Evolutionary conservation across 75 land plant species (phyloP).

Genomic region (Cunninghamia lanceolata): DNA sequence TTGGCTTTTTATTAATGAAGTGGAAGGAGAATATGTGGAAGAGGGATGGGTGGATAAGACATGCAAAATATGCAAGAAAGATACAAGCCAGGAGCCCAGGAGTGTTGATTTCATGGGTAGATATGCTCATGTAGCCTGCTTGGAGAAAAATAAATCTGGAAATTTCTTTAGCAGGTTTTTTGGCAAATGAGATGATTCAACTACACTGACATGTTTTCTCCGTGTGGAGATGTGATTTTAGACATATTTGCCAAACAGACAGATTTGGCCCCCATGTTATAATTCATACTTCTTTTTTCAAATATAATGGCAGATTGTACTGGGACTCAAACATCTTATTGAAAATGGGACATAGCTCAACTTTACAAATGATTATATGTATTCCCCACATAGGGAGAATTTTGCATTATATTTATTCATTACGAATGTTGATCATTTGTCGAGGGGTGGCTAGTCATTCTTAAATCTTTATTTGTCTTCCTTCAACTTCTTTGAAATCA

Average conservation of each 20-base stretch:
- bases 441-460: too few relatives aligned
- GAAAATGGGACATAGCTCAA: too few relatives aligned
- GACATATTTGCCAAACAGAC: not conserved
- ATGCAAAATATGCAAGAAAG: constrained; percentile 87
- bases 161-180: constrained; percentile 82
- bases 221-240: not conserved
- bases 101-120: constrained; percentile 67
- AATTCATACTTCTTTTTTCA: not conserved
- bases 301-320: too few relatives aligned
- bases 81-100: constrained; percentile 68
- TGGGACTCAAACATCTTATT: too few relatives aligned
- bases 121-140: constrained; percentile 84
- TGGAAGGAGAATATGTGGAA: constrained; percentile 84
- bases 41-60: constrained; percentile 99
- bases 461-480: too few relatives aligned
- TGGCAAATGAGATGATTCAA: not conserved
- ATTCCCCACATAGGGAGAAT: too few relatives aligned
- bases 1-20: constrained; percentile 26
- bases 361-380: too few relatives aligned
- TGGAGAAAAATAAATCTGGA: constrained; percentile 56
- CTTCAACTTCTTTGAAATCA: too few relatives aligned
- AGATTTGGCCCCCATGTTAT: not conserved
- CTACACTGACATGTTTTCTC: not conserved
- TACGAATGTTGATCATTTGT: too few relatives aligned
- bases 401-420: too few relatives aligned